phyloP scores from a whole-genome alignment of 2,329 filamentous ascomycete species.

The Sarocladium kiliense region DNA sequence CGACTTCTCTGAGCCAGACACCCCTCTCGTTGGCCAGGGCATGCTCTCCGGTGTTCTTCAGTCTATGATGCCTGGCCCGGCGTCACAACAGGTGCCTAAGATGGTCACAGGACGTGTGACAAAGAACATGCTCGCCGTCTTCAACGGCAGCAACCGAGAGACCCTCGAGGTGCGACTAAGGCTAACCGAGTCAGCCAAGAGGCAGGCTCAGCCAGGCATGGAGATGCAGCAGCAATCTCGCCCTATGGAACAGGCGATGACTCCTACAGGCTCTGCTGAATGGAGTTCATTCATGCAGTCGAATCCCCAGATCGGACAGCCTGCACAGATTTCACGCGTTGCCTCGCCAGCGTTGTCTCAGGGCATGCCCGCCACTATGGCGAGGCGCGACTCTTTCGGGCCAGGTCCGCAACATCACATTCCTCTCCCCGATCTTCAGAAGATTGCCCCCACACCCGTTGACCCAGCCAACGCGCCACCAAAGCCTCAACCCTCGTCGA shows the following conservation, averaged over 20 bases:
- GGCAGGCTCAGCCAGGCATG: slow-evolving; percentile 25
- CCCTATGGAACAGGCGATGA: slow-evolving; percentile 31
- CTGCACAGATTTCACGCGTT: slow-evolving; percentile 26
- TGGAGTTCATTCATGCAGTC: slow-evolving; percentile 76
- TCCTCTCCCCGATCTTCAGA: slow-evolving; percentile 24
- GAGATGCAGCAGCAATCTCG: slow-evolving; percentile 16
- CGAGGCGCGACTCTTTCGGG: slow-evolving; percentile 22
- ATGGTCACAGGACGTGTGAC: slow-evolving; percentile 87
- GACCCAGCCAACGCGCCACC: slow-evolving; percentile 14
- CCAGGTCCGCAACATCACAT: slow-evolving; percentile 14
- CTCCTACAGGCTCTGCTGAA: slow-evolving; percentile 60
- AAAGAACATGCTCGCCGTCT: slow-evolving; percentile 78
- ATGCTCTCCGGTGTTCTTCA: slow-evolving; percentile 82
- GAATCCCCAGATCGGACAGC: slow-evolving; percentile 51
- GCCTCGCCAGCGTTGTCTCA: slow-evolving; percentile 33
- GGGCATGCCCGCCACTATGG: slow-evolving; percentile 16
- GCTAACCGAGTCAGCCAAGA: slow-evolving; percentile 69
- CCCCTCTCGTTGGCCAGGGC: slow-evolving; percentile 88
- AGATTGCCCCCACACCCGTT: slow-evolving; percentile 29
- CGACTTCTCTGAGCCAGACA: slow-evolving; percentile 93
- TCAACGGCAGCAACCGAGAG: slow-evolving; percentile 70
- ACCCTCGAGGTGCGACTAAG: slow-evolving; percentile 91
- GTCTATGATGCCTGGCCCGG: slow-evolving; percentile 32
- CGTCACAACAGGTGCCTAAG: slow-evolving; percentile 48
- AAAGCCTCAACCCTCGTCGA: slow-evolving; percentile 34